Percentiles rank a stretch among this genome's conserved stretches.
Conservation (phyloP, 306 rosid genomes). For the Acacia crassicarpa region DNA sequence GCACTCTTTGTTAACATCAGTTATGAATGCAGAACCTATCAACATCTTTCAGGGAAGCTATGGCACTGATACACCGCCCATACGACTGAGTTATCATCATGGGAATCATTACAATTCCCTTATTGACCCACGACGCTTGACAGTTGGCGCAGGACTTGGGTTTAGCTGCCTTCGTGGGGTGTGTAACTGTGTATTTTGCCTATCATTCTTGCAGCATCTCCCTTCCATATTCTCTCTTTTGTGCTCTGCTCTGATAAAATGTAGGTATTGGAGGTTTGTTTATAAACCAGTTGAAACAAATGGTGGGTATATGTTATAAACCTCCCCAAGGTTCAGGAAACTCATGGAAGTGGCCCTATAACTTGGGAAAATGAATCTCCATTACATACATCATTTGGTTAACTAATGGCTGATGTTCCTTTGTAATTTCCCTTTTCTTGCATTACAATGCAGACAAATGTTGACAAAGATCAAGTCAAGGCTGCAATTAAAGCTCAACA, state of each 20-base stretch:
- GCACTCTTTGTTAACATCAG: slow-evolving; percentile 23
- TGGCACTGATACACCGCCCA: slow-evolving; percentile 81
- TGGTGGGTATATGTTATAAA: not conserved
- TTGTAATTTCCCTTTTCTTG: not conserved
- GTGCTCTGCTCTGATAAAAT: not conserved
- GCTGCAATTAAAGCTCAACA: slow-evolving; percentile 94
- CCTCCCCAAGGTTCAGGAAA: not conserved
- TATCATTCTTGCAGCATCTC: slow-evolving; percentile 6
- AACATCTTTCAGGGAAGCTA: slow-evolving; percentile 90
- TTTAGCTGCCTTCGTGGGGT: slow-evolving; percentile 86
- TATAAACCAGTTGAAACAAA: not conserved
- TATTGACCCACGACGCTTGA: slow-evolving; percentile 81
- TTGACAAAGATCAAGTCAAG: slow-evolving; percentile 91
- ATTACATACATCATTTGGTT: slow-evolving; percentile 4
- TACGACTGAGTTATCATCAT: slow-evolving; percentile 87
- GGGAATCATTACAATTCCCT: slow-evolving; percentile 98
- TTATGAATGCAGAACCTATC: slow-evolving; percentile 76
- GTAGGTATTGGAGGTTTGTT: slow-evolving; percentile 19
- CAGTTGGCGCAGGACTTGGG: slow-evolving; percentile 95
- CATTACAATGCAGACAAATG: slow-evolving; percentile 66
- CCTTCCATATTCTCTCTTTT: not conserved
- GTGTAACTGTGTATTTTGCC: slow-evolving; percentile 19
- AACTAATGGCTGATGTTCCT: slow-evolving; percentile 22
- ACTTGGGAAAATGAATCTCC: not conserved
- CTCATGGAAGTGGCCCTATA: not conserved